A percentile compares a stretch with the other conserved stretches of the same genome.
Conservation (phyloP, 257 asterid genomes). For the Scutellaria barbata region DNA sequence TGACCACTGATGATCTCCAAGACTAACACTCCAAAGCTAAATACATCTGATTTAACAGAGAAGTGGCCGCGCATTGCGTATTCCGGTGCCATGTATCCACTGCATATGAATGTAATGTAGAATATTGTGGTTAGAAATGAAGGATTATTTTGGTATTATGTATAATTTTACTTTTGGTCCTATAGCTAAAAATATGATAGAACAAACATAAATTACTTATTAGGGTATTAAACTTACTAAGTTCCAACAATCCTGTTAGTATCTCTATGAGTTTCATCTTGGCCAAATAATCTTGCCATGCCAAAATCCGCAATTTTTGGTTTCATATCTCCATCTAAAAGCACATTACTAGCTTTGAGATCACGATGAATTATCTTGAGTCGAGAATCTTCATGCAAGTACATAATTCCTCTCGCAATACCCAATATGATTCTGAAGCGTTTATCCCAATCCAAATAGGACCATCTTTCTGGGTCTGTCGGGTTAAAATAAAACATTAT, state of each 20-base stretch:
- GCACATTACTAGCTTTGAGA: constrained; percentile 50
- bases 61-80: too few relatives aligned
- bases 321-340: constrained; percentile 50
- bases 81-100: too few relatives aligned
- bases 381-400: constrained; percentile 59
- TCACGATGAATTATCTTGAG: constrained; percentile 54
- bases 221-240: constrained; percentile 58
- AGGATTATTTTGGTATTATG: too few relatives aligned
- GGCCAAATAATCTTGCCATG: constrained; percentile 50
- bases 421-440: constrained; percentile 55
- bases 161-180: too few relatives aligned
- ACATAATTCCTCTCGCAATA: constrained; percentile 49
- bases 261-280: constrained; percentile 45
- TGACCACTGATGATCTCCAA: too few relatives aligned
- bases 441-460: constrained; percentile 44
- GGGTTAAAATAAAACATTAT: background rate
- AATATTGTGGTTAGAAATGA: too few relatives aligned
- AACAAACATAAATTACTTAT: too few relatives aligned
- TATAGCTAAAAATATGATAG: too few relatives aligned
- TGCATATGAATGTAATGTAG: too few relatives aligned
- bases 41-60: too few relatives aligned
- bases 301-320: constrained; percentile 66
- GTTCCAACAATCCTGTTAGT: constrained; percentile 56
- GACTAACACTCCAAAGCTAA: too few relatives aligned
- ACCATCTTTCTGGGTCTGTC: constrained; percentile 13